Conservation (phyloP, 495 filamentous ascomycete genomes). For the Geopyxis carbonaria region DNA sequence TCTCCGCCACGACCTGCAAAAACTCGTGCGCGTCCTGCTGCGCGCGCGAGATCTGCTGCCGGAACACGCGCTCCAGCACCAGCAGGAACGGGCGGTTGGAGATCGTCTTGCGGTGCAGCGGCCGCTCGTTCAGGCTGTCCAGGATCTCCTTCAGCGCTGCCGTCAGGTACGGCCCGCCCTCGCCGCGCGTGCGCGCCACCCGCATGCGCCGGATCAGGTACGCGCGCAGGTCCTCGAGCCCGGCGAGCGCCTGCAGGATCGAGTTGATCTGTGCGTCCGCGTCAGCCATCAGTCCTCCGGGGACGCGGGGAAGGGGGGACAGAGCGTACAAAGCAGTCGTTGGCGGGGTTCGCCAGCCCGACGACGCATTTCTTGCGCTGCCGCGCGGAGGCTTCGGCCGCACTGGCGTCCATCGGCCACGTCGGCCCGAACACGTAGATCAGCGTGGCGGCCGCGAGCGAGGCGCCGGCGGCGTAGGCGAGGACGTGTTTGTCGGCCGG, state of each 20-base stretch:
- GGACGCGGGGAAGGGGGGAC: neutral
- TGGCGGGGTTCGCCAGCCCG: constrained; percentile 76
- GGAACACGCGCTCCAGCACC: constrained; percentile 68
- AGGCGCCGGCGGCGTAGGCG: constrained; percentile 80
- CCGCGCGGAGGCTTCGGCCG: constrained; percentile 32
- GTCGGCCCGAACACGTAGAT: constrained; percentile 96
- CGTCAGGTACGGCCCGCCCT: constrained; percentile 40
- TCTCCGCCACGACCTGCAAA: constrained; percentile 78
- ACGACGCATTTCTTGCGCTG: constrained; percentile 75
- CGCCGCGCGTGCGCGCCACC: constrained; percentile 13
- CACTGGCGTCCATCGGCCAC: constrained; percentile 69
- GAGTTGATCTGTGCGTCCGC: constrained; percentile 56
- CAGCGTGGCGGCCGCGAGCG: constrained; percentile 84
- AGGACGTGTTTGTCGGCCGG: constrained; percentile 20
- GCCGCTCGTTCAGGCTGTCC: constrained; percentile 82
- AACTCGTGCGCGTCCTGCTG: constrained; percentile 99
- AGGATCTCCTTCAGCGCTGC: constrained; percentile 78
- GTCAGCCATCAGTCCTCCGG: constrained; percentile 3
- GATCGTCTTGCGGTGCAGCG: constrained; percentile 77
- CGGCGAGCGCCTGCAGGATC: constrained; percentile 84
- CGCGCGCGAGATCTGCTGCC: constrained; percentile 72
- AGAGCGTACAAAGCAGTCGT: constrained; percentile 81
- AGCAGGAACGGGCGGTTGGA: constrained; percentile 64
- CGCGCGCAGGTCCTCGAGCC: constrained; percentile 72
- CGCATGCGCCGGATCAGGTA: constrained; percentile 39